Evolutionary conservation across 345 rosid genomes (phyloP), one percentile per base, ranked within the genome.

Genomic region (Pistacia integerrima): DNA sequence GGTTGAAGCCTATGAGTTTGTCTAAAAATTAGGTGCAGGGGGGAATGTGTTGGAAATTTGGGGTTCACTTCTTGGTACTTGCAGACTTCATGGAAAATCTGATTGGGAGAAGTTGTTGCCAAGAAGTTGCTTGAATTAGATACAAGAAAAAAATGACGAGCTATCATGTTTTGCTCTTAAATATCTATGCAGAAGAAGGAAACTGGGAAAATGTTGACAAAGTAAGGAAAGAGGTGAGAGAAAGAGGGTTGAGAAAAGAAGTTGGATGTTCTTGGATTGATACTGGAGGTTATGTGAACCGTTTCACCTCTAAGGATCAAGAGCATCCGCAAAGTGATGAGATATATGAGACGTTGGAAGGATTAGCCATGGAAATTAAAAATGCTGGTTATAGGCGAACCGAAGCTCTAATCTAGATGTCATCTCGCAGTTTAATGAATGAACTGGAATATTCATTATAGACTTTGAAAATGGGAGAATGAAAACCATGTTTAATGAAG

Each of bases 1-100:
- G 67, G 68, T 70, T 51, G 95, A 94, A 83, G 98, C 98, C n/a
- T 89, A 82, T 33, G 89, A 93, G 75, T 94, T 92, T 81, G 86
- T 94, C 55, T 71, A 81, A 72, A 88, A 78, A 69, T 80, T 92
- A 81, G 94, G 94, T 69, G 93, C 90, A 79, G 83, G 84, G 66
- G 97, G 92, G 25, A 84, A 88, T 70, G 77, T 84, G 44, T 63
- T 84, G 81, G 94, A 90, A 87, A 85, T 93, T 62, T 92, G 97
- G 97, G 98, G 94, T 62, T 91, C 98, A 61, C 74, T 94, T 67
- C 94, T 92, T 59, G 92, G 91, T 16, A 85, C 97, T 71, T 94
- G 98, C 81, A 89, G 90, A 81, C 77, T 90, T 68, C 92, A 93
- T 66, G 87, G 87, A 70, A 81, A 85, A 76, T 76, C 81, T 76